phyloP scores from a whole-genome alignment of 1,284 basidiomycete species.

The Ceratobasidium sp. region DNA sequence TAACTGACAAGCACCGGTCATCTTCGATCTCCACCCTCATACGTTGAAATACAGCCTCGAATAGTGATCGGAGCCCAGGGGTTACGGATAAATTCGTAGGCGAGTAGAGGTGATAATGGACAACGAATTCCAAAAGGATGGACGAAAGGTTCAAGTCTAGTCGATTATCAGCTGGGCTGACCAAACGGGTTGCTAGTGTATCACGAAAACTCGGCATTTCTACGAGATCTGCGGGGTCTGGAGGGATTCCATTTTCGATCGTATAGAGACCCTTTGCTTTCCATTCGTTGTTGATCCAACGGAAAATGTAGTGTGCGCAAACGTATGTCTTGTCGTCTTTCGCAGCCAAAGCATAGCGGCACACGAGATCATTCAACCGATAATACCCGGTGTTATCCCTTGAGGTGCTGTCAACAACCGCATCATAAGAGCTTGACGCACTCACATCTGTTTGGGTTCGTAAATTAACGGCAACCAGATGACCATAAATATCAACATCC shows the following conservation, averaged over 20 bases:
- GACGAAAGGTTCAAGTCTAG: background rate
- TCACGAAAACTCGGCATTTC: background rate
- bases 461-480: constrained; percentile 3
- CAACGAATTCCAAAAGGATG: background rate
- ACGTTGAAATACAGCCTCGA: no score
- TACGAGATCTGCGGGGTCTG: background rate
- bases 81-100: background rate
- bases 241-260: background rate
- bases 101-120: background rate
- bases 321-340: background rate
- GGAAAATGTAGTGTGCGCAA: background rate
- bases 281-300: constrained; percentile 4
- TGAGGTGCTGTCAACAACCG: background rate
- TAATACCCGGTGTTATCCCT: background rate
- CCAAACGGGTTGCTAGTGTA: background rate
- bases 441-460: background rate
- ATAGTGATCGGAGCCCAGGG: background rate
- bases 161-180: background rate
- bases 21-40: no score
- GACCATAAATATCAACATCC: constrained; percentile 6
- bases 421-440: no score
- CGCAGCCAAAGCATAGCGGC: constrained; percentile 8
- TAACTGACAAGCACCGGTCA: no score
- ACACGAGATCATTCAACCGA: constrained; percentile 6
- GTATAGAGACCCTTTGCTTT: background rate